phyloP scores from a whole-genome alignment of 2,329 filamentous ascomycete genomes.

The Diplodia corticola region DNA sequence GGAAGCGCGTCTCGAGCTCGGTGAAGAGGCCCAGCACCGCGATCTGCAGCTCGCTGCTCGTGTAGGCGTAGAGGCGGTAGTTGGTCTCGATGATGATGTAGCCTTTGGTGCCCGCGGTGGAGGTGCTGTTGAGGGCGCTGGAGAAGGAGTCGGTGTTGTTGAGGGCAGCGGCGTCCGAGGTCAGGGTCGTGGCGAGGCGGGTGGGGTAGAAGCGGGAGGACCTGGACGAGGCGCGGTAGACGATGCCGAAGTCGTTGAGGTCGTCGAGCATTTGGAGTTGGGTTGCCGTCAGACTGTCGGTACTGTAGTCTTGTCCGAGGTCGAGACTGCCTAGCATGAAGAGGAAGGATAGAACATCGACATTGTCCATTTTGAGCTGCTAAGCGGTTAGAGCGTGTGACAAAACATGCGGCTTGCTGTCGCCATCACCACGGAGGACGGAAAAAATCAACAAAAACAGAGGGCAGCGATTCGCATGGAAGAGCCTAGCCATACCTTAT shows the following conservation, averaged over 20 bases:
- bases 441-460: not conserved
- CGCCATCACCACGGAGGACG: too few species aligned
- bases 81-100: conserved; percentile 98
- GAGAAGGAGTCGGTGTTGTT: conserved; percentile 69
- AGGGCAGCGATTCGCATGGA: not conserved
- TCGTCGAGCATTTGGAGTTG: conserved; percentile 88
- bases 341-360: conserved; percentile 93
- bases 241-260: conserved; percentile 87
- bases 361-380: conserved; percentile 72
- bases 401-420: not conserved
- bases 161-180: conserved; percentile 70
- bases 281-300: conserved; percentile 74
- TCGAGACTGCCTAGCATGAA: conserved; percentile 94
- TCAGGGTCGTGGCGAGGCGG: conserved; percentile 89
- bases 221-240: conserved; percentile 61
- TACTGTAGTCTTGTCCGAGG: conserved; percentile 88
- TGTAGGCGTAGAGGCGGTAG: conserved; percentile 96
- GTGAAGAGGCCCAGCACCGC: conserved; percentile 89
- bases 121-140: conserved; percentile 57
- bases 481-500: not conserved
- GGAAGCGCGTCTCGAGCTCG: conserved; percentile 84
- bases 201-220: conserved; percentile 76
- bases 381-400: not conserved
- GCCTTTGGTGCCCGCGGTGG: conserved; percentile 63
- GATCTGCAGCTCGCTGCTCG: conserved; percentile 89